A percentile compares a stretch with the other conserved stretches of the same genome.
These are phyloP conservation scores for Podila epigama DNA, from an alignment of 192 early-diverging fungal genomes.

Conservation along the genomic window DNA sequence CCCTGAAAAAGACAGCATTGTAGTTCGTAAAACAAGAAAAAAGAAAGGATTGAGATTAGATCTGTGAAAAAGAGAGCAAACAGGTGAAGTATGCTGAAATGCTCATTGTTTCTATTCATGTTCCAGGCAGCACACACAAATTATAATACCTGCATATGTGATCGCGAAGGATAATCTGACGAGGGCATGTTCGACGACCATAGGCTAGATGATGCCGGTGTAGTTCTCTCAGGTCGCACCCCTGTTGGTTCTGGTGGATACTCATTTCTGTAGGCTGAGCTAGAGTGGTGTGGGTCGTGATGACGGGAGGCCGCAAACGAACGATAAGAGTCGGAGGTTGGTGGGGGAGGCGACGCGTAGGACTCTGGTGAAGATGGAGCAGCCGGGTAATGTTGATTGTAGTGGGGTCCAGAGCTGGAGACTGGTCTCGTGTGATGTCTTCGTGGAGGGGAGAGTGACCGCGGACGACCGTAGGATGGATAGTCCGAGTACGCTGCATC, in stretches of 20 bases:
- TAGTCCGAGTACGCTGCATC: background rate
- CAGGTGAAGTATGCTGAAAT: background rate
- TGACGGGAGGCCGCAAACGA: slow-evolving; percentile 23
- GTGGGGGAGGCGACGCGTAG: slow-evolving; percentile 34
- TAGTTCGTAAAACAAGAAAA: background rate
- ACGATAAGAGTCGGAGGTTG: slow-evolving; percentile 20
- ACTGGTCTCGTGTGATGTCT: background rate
- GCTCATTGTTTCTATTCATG: too few relatives aligned
- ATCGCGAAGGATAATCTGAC: slow-evolving; percentile 15
- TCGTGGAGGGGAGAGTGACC: background rate
- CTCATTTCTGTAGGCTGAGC: slow-evolving; percentile 16
- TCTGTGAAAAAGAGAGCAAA: background rate
- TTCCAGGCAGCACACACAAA: too few relatives aligned
- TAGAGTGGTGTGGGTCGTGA: background rate
- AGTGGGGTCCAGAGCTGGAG: background rate
- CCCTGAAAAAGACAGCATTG: background rate
- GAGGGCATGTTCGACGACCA: background rate
- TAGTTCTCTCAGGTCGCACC: background rate
- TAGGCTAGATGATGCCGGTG: background rate
- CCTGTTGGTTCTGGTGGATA: slow-evolving; percentile 5
- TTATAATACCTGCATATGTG: slow-evolving; percentile 14
- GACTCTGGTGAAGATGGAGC: slow-evolving; percentile 24
- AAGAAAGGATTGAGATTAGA: background rate
- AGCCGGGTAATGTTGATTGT: slow-evolving; percentile 11
- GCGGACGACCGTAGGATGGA: background rate